Percentiles rank a stretch among this genome's conserved stretches.
Evolutionary conservation across 1,284 basidiomycete species (phyloP).

Genomic region (Mycosarcoma mackinlayi): DNA sequence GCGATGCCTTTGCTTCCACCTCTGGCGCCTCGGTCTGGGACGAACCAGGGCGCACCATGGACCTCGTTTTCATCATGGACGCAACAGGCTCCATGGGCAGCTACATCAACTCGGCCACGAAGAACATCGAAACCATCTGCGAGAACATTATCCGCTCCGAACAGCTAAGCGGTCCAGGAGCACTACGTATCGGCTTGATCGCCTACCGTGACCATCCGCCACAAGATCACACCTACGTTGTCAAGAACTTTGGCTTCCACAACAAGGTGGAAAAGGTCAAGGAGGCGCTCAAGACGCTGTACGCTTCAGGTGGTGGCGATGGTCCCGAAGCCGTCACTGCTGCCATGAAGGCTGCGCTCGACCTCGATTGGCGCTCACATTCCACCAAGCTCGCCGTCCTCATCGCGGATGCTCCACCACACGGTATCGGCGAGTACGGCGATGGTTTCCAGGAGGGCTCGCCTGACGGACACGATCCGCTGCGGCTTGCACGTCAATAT

Average conservation of each 20-base stretch:
- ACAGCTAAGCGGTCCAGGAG: conserved; percentile 83
- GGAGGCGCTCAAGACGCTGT: conserved; percentile 81
- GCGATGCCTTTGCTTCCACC: conserved; percentile 15
- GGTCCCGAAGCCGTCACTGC: conserved; percentile 98
- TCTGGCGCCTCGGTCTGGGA: conserved; percentile 28
- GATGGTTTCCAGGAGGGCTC: conserved; percentile 75
- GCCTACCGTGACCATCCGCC: conserved; percentile 74
- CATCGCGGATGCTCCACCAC: conserved; percentile 96
- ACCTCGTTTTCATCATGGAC: conserved; percentile 68
- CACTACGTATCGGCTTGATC: conserved; percentile 74
- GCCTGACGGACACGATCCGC: conserved; percentile 80
- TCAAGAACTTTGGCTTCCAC: conserved; percentile 88
- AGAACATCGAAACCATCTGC: conserved; percentile 97
- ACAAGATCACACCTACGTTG: conserved; percentile 73
- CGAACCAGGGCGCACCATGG: conserved; percentile 50
- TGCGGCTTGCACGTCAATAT: conserved; percentile 88
- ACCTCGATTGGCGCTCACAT: conserved; percentile 81
- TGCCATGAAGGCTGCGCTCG: conserved; percentile 79
- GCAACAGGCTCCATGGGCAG: conserved; percentile 68
- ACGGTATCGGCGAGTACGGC: conserved; percentile 77
- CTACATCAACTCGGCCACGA: conserved; percentile 76
- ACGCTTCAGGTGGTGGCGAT: conserved; percentile 93
- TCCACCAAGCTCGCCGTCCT: conserved; percentile 86
- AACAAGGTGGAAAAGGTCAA: conserved; percentile 89
- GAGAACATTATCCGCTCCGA: conserved; percentile 95